Conservation (phyloP, 306 rosid genomes). For the Quillaja saponaria region DNA sequence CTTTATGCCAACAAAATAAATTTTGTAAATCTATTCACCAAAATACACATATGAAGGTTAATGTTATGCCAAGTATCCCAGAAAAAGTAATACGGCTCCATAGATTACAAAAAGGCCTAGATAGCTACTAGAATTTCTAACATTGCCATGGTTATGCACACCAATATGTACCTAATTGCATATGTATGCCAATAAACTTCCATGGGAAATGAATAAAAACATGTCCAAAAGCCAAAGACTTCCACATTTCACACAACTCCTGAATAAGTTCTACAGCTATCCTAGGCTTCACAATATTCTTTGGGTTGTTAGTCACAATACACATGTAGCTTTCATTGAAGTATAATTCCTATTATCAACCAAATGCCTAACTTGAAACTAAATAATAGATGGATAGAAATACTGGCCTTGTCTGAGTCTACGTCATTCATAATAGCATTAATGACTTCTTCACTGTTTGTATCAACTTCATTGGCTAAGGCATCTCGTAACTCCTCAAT, state of each 20-base stretch:
- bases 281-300: not conserved
- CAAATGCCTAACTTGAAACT: not conserved
- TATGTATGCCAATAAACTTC: not conserved
- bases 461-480: conserved; percentile 61
- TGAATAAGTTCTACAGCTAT: not conserved
- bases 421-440: conserved; percentile 81
- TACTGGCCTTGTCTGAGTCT: conserved; percentile 89
- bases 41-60: not conserved
- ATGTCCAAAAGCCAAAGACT: not conserved
- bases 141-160: too few relatives aligned
- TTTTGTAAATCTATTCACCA: not conserved
- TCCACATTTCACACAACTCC: not conserved
- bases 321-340: not conserved
- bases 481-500: conserved; percentile 72
- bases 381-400: not conserved
- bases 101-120: not conserved
- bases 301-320: not conserved
- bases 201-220: not conserved
- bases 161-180: too few relatives aligned
- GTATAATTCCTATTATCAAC: conserved; percentile 5
- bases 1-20: conserved; percentile 14
- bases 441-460: conserved; percentile 68
- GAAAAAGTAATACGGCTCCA: too few relatives aligned
- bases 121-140: not conserved
- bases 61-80: not conserved